Conservation (phyloP, 495 filamentous ascomycete genomes). For the Aspergillus affinis region DNA sequence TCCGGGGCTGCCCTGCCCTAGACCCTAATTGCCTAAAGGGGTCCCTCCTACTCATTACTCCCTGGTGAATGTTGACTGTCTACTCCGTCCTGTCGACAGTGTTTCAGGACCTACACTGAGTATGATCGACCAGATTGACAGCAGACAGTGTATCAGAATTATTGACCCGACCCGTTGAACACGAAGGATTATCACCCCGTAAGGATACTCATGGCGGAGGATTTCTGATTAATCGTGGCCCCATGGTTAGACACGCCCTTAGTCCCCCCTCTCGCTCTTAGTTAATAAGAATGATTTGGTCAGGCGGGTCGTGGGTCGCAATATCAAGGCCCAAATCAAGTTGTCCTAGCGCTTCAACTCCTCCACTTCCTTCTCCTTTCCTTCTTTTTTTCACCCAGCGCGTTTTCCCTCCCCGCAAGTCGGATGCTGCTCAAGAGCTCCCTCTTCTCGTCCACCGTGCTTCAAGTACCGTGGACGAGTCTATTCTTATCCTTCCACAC, state of each 20-base stretch:
- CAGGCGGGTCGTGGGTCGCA: constrained; percentile 21
- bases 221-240: neutral
- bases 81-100: no score
- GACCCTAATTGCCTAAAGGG: constrained; percentile 1
- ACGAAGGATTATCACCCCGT: no score
- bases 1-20: neutral
- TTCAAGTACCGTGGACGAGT: constrained; percentile 39
- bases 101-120: no score
- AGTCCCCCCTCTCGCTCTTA: neutral
- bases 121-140: no score
- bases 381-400: constrained; percentile 8
- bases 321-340: constrained; percentile 18
- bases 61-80: no score
- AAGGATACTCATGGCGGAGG: no score
- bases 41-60: no score
- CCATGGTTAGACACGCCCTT: neutral
- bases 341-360: constrained; percentile 8
- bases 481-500: constrained; percentile 22
- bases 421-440: constrained; percentile 38
- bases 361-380: constrained; percentile 4
- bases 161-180: no score
- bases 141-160: no score
- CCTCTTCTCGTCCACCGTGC: constrained; percentile 39
- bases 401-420: constrained; percentile 18
- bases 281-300: constrained; percentile 16